These are phyloP conservation scores for Laguncularia racemosa DNA, from an alignment of 345 rosid species.

Conservation along the genomic window DNA sequence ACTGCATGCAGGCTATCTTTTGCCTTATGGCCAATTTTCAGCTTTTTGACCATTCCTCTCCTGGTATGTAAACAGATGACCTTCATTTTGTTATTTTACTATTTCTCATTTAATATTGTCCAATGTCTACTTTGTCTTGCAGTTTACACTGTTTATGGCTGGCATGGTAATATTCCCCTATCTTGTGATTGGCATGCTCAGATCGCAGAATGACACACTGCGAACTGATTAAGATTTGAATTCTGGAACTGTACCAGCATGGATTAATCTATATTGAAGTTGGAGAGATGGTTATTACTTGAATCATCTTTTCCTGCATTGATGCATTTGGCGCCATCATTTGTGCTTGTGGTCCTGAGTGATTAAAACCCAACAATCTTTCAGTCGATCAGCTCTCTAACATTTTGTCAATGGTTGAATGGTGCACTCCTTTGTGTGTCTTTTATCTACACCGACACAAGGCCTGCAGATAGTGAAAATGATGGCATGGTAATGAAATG, in stretches of 20 bases:
- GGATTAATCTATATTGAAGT: background rate
- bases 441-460: background rate
- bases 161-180: conserved; percentile 76
- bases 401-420: background rate
- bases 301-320: background rate
- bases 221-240: conserved; percentile 56
- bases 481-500: too few relatives aligned
- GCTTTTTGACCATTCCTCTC: conserved; percentile 91
- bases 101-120: conserved; percentile 5
- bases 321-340: background rate
- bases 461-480: too few relatives aligned
- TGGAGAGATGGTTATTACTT: background rate
- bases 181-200: conserved; percentile 58
- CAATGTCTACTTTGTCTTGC: conserved; percentile 24
- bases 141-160: conserved; percentile 96
- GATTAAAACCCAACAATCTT: too few relatives aligned
- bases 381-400: background rate
- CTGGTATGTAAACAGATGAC: conserved; percentile 39
- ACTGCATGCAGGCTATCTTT: conserved; percentile 47
- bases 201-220: conserved; percentile 53
- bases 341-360: background rate
- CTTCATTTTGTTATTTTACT: background rate
- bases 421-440: background rate
- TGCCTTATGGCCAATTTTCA: conserved; percentile 95
- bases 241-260: conserved; percentile 17